Percentiles rank a stretch among this genome's conserved stretches.
These are phyloP conservation scores for Heterobasidion parviporum DNA, from an alignment of 1,284 basidiomycete genomes.

Conservation along the genomic window DNA sequence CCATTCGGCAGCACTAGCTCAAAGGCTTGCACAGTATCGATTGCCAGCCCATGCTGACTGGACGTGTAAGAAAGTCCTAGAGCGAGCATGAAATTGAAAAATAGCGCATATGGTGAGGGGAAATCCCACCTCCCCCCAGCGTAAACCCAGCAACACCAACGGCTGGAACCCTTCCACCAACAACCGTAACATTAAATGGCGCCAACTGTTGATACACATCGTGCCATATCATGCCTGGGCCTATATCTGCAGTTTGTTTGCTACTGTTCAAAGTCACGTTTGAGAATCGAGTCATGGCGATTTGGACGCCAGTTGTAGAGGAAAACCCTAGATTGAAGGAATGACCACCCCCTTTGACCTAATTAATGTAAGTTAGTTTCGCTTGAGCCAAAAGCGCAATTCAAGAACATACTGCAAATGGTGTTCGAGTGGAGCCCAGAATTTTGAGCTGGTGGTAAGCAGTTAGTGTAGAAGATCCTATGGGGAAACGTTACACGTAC, in stretches of 20 bases:
- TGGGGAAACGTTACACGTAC: background rate
- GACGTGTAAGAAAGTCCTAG: slow-evolving; percentile 46
- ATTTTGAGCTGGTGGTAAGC: background rate
- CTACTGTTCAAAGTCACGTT: slow-evolving; percentile 31
- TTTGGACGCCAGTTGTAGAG: slow-evolving; percentile 47
- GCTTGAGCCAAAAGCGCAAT: background rate
- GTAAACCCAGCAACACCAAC: slow-evolving; percentile 49
- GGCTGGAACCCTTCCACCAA: slow-evolving; percentile 42
- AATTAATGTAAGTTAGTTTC: background rate
- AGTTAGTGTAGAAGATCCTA: background rate
- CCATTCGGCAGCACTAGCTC: slow-evolving; percentile 45
- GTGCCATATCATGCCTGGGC: slow-evolving; percentile 49
- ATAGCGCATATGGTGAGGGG: background rate
- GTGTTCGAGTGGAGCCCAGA: background rate
- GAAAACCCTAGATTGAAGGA: slow-evolving; percentile 28
- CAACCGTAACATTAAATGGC: slow-evolving; percentile 35
- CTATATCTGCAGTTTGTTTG: slow-evolving; percentile 33
- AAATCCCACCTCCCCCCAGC: slow-evolving; percentile 41
- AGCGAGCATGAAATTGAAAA: background rate
- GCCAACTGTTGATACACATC: slow-evolving; percentile 43
- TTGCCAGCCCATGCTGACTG: slow-evolving; percentile 40
- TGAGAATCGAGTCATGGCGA: slow-evolving; percentile 44
- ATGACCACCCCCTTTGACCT: slow-evolving; percentile 2
- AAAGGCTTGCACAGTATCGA: slow-evolving; percentile 38
- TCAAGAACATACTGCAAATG: background rate